A percentile compares a stretch with the other conserved stretches of the same genome.
These are phyloP conservation scores for Trichomonascaceae sp. DNA, from an alignment of 1,139 yeast species.

Conservation along the genomic window DNA sequence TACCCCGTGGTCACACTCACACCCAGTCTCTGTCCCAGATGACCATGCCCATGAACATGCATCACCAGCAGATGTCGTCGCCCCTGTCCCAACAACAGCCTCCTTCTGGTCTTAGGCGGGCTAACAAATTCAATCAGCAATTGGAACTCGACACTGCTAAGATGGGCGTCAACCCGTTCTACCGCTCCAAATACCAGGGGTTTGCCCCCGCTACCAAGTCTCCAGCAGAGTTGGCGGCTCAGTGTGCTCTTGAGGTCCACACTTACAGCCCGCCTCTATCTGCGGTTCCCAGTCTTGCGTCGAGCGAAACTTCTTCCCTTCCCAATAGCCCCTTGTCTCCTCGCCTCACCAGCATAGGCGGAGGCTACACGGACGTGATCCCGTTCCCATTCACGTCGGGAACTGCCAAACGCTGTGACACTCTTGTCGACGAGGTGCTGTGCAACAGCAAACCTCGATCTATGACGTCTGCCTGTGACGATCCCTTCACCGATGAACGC, in stretches of 20 bases:
- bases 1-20: no score
- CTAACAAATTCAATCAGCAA: no score
- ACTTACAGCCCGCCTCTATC: slow-evolving; percentile 9
- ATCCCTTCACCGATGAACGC: not conserved
- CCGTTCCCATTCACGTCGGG: not conserved
- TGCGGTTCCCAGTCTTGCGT: slow-evolving; percentile 8
- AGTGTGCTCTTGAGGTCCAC: slow-evolving; percentile 10
- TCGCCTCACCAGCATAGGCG: not conserved
- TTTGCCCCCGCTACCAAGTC: slow-evolving; percentile 5
- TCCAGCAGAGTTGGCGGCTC: slow-evolving; percentile 9
- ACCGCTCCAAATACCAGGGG: slow-evolving; percentile 13
- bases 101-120: no score
- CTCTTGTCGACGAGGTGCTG: no score
- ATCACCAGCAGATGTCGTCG: no score
- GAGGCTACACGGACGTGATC: not conserved
- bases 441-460: no score
- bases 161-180: slow-evolving; percentile 26
- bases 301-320: slow-evolving; percentile 6
- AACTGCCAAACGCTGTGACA: no score
- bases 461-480: no score
- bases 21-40: no score
- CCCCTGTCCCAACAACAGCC: no score
- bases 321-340: slow-evolving; percentile 9
- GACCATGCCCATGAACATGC: no score
- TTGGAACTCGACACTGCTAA: no score